phyloP scores from a whole-genome alignment of 1,139 yeast species.

The Pichia sp. region DNA sequence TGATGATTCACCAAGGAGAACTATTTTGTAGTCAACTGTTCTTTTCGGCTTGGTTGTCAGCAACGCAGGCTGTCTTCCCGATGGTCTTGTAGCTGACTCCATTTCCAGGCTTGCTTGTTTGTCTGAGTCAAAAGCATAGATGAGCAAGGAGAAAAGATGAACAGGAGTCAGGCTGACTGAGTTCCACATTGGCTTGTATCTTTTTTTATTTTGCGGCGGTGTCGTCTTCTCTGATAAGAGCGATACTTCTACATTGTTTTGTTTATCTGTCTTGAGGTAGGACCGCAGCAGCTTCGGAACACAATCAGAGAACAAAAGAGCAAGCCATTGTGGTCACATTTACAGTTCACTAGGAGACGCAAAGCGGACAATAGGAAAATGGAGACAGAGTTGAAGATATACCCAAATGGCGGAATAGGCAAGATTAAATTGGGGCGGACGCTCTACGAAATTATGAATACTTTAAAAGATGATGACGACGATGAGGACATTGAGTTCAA shows the following conservation, averaged over 20 bases:
- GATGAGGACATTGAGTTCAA: conserved; percentile 29
- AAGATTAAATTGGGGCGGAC: conserved; percentile 13
- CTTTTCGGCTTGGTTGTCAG: conserved; percentile 21
- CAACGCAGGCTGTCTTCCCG: conserved; percentile 3
- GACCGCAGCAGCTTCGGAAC: background rate
- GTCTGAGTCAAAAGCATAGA: too few species aligned
- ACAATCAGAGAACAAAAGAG: too few species aligned
- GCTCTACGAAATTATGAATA: conserved; percentile 21
- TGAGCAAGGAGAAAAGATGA: background rate
- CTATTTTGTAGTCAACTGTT: conserved; percentile 43
- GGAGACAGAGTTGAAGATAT: conserved; percentile 1
- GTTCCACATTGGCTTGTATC: background rate
- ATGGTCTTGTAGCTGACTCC: conserved; percentile 5
- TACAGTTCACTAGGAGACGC: too few species aligned
- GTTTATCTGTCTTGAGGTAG: background rate
- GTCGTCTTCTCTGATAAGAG: background rate
- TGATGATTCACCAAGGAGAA: conserved; percentile 61
- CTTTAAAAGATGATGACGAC: conserved; percentile 15
- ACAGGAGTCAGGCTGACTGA: background rate
- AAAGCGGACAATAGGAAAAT: background rate
- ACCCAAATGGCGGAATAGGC: conserved; percentile 11
- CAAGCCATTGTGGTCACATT: background rate
- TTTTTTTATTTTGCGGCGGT: background rate
- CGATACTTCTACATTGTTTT: background rate
- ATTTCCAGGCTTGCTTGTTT: background rate